Evolutionary conservation across 2,329 filamentous ascomycete genomes (phyloP).

Genomic region (Colletotrichum lupini): DNA sequence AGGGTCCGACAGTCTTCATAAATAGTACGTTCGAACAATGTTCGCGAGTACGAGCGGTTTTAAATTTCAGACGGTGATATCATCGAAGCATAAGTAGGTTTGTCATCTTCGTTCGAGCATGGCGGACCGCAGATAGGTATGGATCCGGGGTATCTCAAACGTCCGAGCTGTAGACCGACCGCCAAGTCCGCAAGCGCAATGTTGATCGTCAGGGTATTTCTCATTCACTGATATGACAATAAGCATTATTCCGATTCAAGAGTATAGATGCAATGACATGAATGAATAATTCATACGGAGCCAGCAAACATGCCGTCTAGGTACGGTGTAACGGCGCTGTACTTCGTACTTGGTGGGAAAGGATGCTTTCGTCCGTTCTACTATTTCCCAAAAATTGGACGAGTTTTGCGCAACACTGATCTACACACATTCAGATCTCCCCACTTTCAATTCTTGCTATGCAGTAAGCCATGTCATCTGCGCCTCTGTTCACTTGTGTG

Average conservation of each 20-base stretch:
- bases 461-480: neutral
- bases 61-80: neutral
- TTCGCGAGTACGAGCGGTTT: neutral
- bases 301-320: too few species aligned
- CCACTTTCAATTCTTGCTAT: too few species aligned
- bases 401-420: too few species aligned
- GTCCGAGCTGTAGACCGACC: neutral
- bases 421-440: too few species aligned
- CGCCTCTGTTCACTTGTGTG: neutral
- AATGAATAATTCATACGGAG: too few species aligned
- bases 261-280: too few species aligned
- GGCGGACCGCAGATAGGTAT: neutral
- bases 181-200: neutral
- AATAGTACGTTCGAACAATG: neutral
- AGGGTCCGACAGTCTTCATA: neutral
- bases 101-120: neutral
- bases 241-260: too few species aligned
- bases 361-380: too few species aligned
- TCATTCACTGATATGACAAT: neutral
- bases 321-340: too few species aligned
- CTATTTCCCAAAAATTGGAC: too few species aligned
- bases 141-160: neutral
- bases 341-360: too few species aligned
- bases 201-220: neutral
- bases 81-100: neutral